Conservation (phyloP, 2,329 filamentous ascomycete genomes). For the Didymella pomorum region DNA sequence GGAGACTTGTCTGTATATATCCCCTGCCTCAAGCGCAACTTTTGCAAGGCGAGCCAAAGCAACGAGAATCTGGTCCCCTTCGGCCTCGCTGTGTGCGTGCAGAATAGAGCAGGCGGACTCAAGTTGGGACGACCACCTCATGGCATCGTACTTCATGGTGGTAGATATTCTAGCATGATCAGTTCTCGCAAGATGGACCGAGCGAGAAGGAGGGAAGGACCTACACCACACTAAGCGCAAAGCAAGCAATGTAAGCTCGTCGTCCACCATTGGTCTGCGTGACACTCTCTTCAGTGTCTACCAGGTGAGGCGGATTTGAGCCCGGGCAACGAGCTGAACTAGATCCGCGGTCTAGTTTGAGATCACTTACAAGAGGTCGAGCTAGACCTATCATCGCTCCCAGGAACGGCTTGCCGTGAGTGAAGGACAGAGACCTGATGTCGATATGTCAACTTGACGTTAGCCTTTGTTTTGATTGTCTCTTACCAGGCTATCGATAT, state of each 20-base stretch:
- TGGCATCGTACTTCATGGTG: constrained; percentile 51
- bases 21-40: constrained; percentile 33
- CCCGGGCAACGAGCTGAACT: constrained; percentile 13
- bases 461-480: background rate
- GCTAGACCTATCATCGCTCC: constrained; percentile 27
- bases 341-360: constrained; percentile 30
- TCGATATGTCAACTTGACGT: background rate
- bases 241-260: constrained; percentile 60
- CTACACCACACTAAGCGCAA: constrained; percentile 54
- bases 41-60: constrained; percentile 49
- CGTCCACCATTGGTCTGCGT: constrained; percentile 59
- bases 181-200: background rate
- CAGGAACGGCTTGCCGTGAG: constrained; percentile 28
- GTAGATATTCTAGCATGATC: constrained; percentile 25
- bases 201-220: background rate
- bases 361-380: constrained; percentile 29
- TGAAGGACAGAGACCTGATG: constrained; percentile 33
- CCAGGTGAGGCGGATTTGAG: constrained; percentile 16
- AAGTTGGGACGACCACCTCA: constrained; percentile 67
- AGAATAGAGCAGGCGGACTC: constrained; percentile 60
- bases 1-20: constrained; percentile 32
- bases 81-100: constrained; percentile 50
- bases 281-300: constrained; percentile 9
- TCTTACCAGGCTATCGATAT: constrained; percentile 32
- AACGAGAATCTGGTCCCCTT: constrained; percentile 61